Percentiles rank a stretch among this genome's conserved stretches.
phyloP scores from a whole-genome alignment of 345 rosid species.

The Euphorbia peplus region DNA sequence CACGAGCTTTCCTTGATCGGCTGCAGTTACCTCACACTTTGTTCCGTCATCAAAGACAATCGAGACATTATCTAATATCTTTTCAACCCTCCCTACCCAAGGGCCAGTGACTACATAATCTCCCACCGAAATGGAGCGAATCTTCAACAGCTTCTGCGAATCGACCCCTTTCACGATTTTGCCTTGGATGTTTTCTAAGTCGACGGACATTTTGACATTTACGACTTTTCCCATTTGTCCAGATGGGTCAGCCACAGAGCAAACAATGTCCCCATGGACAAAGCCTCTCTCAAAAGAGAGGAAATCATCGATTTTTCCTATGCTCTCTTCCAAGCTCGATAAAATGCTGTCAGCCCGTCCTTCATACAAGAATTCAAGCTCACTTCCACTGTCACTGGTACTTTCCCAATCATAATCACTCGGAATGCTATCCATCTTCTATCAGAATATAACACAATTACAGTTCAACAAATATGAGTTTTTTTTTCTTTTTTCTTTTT shows the following conservation, averaged over 20 bases:
- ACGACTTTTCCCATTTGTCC: constrained; percentile 84
- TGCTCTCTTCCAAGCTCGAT: constrained; percentile 77
- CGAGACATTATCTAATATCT: constrained; percentile 60
- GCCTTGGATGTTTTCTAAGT: constrained; percentile 62
- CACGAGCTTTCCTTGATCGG: constrained; percentile 53
- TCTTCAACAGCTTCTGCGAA: constrained; percentile 55
- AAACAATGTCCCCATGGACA: constrained; percentile 67
- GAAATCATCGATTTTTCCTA: constrained; percentile 85
- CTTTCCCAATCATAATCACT: constrained; percentile 89
- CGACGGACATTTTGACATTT: constrained; percentile 49
- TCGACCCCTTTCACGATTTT: constrained; percentile 49
- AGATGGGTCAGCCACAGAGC: constrained; percentile 50
- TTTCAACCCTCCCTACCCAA: constrained; percentile 77
- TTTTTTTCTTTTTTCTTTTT: too few relatives aligned
- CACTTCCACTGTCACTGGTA: constrained; percentile 79
- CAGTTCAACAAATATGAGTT: constrained; percentile 5
- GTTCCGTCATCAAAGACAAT: constrained; percentile 73
- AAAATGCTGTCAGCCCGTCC: constrained; percentile 67
- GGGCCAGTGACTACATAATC: constrained; percentile 72
- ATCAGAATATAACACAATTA: constrained; percentile 19
- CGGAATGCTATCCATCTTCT: constrained; percentile 58
- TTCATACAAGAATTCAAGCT: constrained; percentile 46
- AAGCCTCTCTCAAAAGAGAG: constrained; percentile 82
- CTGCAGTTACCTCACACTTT: constrained; percentile 51
- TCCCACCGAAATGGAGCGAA: constrained; percentile 59